phyloP scores from a whole-genome alignment of 2,329 filamentous ascomycete species.

The Apiospora hydei region DNA sequence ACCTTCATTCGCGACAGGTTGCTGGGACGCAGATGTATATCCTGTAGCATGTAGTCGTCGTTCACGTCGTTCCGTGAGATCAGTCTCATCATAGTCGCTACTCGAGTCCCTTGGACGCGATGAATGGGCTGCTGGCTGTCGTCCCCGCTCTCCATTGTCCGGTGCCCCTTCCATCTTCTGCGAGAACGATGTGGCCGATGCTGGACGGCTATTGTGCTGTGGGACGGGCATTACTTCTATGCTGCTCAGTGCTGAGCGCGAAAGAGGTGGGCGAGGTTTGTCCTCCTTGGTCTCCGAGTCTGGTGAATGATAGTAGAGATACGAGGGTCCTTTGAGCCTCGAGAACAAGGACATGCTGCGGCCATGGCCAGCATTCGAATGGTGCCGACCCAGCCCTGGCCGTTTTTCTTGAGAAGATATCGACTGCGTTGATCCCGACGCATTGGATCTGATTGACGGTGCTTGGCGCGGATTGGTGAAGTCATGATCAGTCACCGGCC shows the following conservation, averaged over 20 bases:
- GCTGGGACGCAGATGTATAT: background rate
- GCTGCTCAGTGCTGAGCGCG: slow-evolving; percentile 29
- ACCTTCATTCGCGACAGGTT: slow-evolving; percentile 25
- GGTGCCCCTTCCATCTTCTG: background rate
- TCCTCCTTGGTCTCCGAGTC: slow-evolving; percentile 30
- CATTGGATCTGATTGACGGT: slow-evolving; percentile 37
- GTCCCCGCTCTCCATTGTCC: slow-evolving; percentile 12
- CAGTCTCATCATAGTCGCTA: slow-evolving; percentile 24
- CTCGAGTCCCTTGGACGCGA: slow-evolving; percentile 24
- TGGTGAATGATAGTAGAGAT: slow-evolving; percentile 38
- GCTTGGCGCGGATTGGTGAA: slow-evolving; percentile 36
- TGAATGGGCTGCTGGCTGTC: slow-evolving; percentile 8
- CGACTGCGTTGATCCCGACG: slow-evolving; percentile 40
- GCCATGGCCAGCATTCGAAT: slow-evolving; percentile 36
- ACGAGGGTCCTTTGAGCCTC: slow-evolving; percentile 42
- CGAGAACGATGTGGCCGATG: background rate
- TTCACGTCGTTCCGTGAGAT: background rate
- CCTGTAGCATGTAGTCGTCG: background rate
- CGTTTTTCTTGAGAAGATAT: slow-evolving; percentile 40
- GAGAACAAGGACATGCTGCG: slow-evolving; percentile 43
- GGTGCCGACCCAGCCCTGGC: slow-evolving; percentile 32
- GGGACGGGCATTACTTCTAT: background rate
- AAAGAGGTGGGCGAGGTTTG: slow-evolving; percentile 30
- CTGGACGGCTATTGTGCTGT: background rate
- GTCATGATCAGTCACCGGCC: slow-evolving; percentile 30